A percentile compares a stretch with the other conserved stretches of the same genome.
phyloP scores from a whole-genome alignment of 2,329 filamentous ascomycete genomes.

The Phialocephala subalpina region DNA sequence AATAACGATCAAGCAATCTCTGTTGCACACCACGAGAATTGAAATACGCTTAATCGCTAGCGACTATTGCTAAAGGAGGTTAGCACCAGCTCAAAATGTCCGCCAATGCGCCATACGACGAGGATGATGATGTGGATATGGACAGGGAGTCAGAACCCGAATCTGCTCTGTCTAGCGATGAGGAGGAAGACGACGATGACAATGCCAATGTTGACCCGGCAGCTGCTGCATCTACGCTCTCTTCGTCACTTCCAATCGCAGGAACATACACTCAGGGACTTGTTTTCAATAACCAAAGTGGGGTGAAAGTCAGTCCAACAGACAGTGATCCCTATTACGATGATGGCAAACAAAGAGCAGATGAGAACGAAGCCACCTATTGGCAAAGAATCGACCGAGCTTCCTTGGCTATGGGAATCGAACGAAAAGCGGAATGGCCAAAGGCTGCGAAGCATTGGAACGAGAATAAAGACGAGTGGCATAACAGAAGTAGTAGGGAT shows the following conservation, averaged over 20 bases:
- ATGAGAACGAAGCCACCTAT: neutral
- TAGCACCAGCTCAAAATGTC: neutral
- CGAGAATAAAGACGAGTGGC: neutral
- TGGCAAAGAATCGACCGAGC: constrained; percentile 8
- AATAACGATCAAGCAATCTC: neutral
- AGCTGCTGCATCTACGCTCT: neutral
- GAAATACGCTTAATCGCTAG: neutral
- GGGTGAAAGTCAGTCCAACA: neutral
- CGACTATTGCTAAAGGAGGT: neutral
- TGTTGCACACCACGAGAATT: neutral
- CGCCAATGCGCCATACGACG: neutral
- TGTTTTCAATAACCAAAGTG: neutral
- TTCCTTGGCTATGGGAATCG: constrained; percentile 8
- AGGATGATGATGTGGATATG: neutral
- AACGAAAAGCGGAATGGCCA: neutral
- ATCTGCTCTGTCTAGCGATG: neutral
- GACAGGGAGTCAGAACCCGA: neutral
- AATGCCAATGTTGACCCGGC: neutral
- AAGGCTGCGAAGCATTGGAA: neutral
- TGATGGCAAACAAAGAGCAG: constrained; percentile 1
- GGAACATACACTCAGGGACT: neutral
- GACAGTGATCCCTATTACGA: constrained; percentile 18
- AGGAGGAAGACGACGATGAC: neutral
- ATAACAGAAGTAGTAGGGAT: neutral
- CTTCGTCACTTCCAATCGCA: neutral